Percentiles rank a stretch among this genome's conserved stretches.
Evolutionary conservation across 495 filamentous ascomycete genomes (phyloP).

Genomic region (Talaromyces nanjingensis): DNA sequence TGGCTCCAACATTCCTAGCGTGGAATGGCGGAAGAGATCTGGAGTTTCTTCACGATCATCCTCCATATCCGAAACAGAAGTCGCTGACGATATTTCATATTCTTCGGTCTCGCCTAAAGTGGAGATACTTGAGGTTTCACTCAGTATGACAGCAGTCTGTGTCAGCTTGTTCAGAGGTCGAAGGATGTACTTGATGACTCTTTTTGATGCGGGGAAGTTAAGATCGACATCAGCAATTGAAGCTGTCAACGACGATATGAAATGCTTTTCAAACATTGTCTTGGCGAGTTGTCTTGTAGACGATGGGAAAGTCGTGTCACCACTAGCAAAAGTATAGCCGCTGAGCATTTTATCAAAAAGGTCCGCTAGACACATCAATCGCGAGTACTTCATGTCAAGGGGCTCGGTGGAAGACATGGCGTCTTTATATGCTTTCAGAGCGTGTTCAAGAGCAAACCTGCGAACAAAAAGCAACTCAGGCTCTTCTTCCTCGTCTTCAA

Average conservation of each 20-base stretch:
- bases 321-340: constrained; percentile 56
- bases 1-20: constrained; percentile 89
- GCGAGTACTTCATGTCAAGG: constrained; percentile 79
- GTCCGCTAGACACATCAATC: constrained; percentile 78
- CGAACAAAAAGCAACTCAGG: constrained; percentile 86
- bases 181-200: constrained; percentile 92
- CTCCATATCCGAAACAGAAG: constrained; percentile 80
- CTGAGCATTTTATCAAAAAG: constrained; percentile 88
- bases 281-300: constrained; percentile 68
- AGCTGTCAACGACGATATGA: constrained; percentile 77
- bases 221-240: constrained; percentile 95
- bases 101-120: constrained; percentile 64
- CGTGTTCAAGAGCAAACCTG: constrained; percentile 89
- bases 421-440: constrained; percentile 86
- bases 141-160: constrained; percentile 76
- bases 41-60: constrained; percentile 93
- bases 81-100: constrained; percentile 83
- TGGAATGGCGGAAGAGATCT: constrained; percentile 93
- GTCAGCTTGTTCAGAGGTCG: constrained; percentile 82
- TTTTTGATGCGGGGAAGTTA: constrained; percentile 86
- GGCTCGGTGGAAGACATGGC: constrained; percentile 70
- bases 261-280: constrained; percentile 98
- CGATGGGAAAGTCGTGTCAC: constrained; percentile 38
- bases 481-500: constrained; percentile 65
- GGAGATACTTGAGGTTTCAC: constrained; percentile 67